These are phyloP conservation scores for Agastache rugosa DNA, from an alignment of 257 asterid genomes.

Conservation along the genomic window DNA sequence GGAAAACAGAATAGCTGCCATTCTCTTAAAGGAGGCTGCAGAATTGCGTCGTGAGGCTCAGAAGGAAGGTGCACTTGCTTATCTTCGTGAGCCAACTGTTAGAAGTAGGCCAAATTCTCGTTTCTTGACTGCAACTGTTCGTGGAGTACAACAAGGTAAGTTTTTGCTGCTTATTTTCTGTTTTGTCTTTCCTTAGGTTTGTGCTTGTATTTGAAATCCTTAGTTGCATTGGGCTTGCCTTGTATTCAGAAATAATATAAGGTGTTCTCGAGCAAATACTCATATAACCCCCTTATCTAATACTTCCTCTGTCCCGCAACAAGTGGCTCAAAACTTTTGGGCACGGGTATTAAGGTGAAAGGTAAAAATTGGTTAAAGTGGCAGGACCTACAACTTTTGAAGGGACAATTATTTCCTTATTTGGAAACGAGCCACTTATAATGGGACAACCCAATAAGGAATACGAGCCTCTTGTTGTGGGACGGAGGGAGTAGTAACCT, in stretches of 20 bases:
- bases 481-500: neutral
- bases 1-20: constrained; percentile 83
- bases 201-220: neutral
- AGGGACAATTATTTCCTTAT: too few relatives aligned
- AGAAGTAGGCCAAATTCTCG: constrained; percentile 91
- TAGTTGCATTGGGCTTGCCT: neutral
- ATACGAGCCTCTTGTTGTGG: too few relatives aligned
- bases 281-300: neutral
- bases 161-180: neutral
- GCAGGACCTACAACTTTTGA: too few relatives aligned
- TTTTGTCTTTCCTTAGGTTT: neutral
- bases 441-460: too few relatives aligned
- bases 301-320: too few relatives aligned
- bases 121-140: constrained; percentile 90
- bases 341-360: too few relatives aligned
- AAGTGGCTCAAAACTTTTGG: too few relatives aligned
- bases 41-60: constrained; percentile 88
- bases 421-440: too few relatives aligned
- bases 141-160: constrained; percentile 93
- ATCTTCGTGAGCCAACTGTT: constrained; percentile 70
- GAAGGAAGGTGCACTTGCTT: constrained; percentile 82
- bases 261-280: neutral
- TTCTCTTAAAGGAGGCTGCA: constrained; percentile 88
- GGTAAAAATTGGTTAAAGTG: too few relatives aligned
- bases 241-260: constrained; percentile 1